Evolutionary conservation across 148 eudicot genomes (phyloP), one percentile per base, ranked within the genome.

Genomic region (Cornus kousa): DNA sequence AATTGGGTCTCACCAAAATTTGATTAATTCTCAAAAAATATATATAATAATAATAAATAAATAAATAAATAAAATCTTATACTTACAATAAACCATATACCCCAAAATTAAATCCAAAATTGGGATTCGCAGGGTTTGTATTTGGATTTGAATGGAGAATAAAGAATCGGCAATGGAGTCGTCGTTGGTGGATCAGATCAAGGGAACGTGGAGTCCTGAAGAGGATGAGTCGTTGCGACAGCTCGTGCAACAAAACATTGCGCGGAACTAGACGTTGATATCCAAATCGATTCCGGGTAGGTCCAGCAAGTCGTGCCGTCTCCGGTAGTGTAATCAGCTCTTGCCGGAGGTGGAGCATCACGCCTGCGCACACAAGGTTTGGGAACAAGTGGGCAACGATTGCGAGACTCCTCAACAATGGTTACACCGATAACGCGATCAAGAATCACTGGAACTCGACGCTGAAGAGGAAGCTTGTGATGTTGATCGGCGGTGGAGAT

Each of bases 281-380:
- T 79, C 91, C 76, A 86, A 68, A 73, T 77, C 86, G 16, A 83
- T 92, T 43, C 83, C 89, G 0, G 96, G 96, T 1, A 72, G 96
- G 68, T 87, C 91, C 0, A 93, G 93, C 0, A 92, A 92, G 32
- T 90, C 93, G 0, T 92, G 93, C 31, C 86, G 96, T 4, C 69
- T 92, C 6, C 86, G 96, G 68, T 92, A 93, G 96, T 92, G 93
- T 31, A 92, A 92, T 66, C 96, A 92, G 83, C 83, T 92, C 0
- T 88, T 91, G 22, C 96, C 96, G 76, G 88, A 81, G 75, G 97
- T 92, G 40, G 90, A 88, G 73, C 92, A 84, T 70, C 87, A 90
- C 0, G 79, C 90, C 9, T 92, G 93, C 93, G 1, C 97, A 90
- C 59, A 76, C 72, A 0, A 72, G 73, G 78, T 79, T 74, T 9